A percentile compares a stretch with the other conserved stretches of the same genome.
phyloP scores from a whole-genome alignment of 345 rosid genomes.

The Salix udensis region DNA sequence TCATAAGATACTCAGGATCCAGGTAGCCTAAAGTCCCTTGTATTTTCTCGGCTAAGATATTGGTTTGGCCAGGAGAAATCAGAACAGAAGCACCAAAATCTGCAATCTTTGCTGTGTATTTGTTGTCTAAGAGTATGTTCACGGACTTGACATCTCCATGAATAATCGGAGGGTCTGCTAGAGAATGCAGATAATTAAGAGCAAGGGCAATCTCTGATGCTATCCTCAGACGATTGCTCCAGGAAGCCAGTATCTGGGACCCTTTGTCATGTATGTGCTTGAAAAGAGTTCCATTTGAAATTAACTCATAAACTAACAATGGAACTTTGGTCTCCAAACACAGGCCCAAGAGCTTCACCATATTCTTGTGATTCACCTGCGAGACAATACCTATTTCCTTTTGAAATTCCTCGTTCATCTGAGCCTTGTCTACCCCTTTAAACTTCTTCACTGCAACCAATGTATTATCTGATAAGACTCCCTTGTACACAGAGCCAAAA shows the following conservation, averaged over 20 bases:
- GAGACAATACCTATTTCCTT: conserved; percentile 25
- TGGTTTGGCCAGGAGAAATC: conserved; percentile 11
- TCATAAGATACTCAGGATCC: conserved; percentile 36
- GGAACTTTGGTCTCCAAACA: conserved; percentile 34
- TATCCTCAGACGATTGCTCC: conserved; percentile 21
- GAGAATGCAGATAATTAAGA: conserved; percentile 28
- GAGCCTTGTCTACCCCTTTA: conserved; percentile 12
- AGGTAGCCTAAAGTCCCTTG: conserved; percentile 36
- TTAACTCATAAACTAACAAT: conserved; percentile 28
- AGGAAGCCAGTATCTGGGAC: conserved; percentile 5
- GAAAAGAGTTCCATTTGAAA: conserved; percentile 25
- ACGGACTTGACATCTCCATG: conserved; percentile 34
- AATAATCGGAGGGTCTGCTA: conserved; percentile 34
- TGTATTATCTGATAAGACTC: conserved; percentile 11
- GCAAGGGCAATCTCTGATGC: conserved; percentile 28
- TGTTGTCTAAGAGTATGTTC: conserved; percentile 33
- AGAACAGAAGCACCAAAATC: conserved; percentile 38
- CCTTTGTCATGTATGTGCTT: conserved; percentile 19
- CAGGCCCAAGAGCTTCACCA: conserved; percentile 33
- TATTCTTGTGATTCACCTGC: conserved; percentile 32
- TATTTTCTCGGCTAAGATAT: not conserved
- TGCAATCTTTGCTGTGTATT: conserved; percentile 26
- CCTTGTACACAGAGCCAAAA: conserved; percentile 28
- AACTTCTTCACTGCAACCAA: conserved; percentile 20
- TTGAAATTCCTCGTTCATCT: conserved; percentile 19